These are phyloP conservation scores for Nitzschia sp. DNA, from an alignment of 108 stramenopile genomes.

Conservation along the genomic window DNA sequence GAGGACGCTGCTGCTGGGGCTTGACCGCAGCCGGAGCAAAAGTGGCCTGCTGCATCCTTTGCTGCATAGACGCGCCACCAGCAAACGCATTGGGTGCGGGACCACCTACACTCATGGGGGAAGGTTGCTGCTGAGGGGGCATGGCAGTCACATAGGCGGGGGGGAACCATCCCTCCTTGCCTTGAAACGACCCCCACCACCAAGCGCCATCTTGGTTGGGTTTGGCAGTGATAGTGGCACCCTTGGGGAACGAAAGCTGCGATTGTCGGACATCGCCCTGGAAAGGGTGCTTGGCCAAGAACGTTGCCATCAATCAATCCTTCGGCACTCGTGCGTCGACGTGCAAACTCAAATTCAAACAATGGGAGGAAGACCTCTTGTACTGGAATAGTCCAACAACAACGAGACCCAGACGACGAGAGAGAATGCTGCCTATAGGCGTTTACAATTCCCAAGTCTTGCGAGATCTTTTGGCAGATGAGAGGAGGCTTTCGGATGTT, in stretches of 20 bases:
- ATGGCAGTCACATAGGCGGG: conserved; percentile 66
- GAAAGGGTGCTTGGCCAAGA: conserved; percentile 80
- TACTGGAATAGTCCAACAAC: too few relatives aligned
- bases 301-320: conserved; percentile 11
- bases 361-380: too few relatives aligned
- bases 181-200: conserved; percentile 82
- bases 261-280: conserved; percentile 66
- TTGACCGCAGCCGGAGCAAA: conserved; percentile 53
- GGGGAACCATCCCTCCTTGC: conserved; percentile 83
- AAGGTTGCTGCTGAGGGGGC: conserved; percentile 21
- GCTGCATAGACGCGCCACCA: conserved; percentile 49
- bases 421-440: too few relatives aligned
- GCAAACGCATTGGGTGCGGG: conserved; percentile 21
- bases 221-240: conserved; percentile 59
- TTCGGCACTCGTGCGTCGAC: too few relatives aligned
- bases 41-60: conserved; percentile 59
- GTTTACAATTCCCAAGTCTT: too few relatives aligned
- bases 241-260: conserved; percentile 71
- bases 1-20: conserved; percentile 37
- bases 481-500: too few relatives aligned
- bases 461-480: too few relatives aligned
- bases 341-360: too few relatives aligned
- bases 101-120: conserved; percentile 1
- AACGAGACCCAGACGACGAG: too few relatives aligned
- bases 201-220: conserved; percentile 72